Conservation (phyloP, 2,329 filamentous ascomycete species). For the Diplodia seriata region DNA sequence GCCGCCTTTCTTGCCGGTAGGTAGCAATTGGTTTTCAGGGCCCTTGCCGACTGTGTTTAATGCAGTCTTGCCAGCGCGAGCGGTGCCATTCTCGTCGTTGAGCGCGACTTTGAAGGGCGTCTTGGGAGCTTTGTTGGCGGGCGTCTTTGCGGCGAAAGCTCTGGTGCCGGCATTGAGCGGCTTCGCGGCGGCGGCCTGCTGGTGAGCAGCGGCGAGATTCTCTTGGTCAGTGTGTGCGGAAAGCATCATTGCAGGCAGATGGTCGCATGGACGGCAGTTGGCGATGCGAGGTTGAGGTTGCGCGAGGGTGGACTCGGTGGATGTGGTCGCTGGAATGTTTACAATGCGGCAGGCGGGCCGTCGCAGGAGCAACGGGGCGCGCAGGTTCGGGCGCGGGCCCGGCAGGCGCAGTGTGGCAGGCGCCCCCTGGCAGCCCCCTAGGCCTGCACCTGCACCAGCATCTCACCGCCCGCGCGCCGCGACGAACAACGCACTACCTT, state of each 20-base stretch:
- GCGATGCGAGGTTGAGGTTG: conserved; percentile 38
- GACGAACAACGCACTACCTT: conserved; percentile 30
- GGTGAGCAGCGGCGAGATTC: conserved; percentile 79
- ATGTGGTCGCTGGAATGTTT: conserved; percentile 35
- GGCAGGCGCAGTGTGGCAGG: conserved; percentile 4
- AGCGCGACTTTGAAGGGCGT: conserved; percentile 79
- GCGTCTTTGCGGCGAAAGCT: conserved; percentile 76
- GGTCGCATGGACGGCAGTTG: conserved; percentile 36
- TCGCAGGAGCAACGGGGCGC: conserved; percentile 13
- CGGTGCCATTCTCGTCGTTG: conserved; percentile 84
- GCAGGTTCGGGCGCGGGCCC: neutral
- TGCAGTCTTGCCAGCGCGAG: conserved; percentile 66
- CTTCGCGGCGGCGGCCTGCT: conserved; percentile 74
- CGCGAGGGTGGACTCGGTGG: conserved; percentile 9
- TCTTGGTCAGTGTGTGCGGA: conserved; percentile 81
- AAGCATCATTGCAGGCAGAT: conserved; percentile 65
- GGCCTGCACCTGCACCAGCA: conserved; percentile 11
- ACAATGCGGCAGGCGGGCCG: conserved; percentile 3
- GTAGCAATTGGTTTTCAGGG: conserved; percentile 61
- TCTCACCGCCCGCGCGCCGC: conserved; percentile 24
- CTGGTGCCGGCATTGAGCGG: conserved; percentile 70
- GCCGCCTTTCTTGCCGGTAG: conserved; percentile 59
- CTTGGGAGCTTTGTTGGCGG: conserved; percentile 76
- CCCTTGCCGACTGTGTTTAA: conserved; percentile 63
- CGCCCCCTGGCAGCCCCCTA: conserved; percentile 24